A percentile compares a stretch with the other conserved stretches of the same genome.
Evolutionary conservation across 2,329 filamentous ascomycete species (phyloP).

Genomic region (Rhinocladiella mackenziei): DNA sequence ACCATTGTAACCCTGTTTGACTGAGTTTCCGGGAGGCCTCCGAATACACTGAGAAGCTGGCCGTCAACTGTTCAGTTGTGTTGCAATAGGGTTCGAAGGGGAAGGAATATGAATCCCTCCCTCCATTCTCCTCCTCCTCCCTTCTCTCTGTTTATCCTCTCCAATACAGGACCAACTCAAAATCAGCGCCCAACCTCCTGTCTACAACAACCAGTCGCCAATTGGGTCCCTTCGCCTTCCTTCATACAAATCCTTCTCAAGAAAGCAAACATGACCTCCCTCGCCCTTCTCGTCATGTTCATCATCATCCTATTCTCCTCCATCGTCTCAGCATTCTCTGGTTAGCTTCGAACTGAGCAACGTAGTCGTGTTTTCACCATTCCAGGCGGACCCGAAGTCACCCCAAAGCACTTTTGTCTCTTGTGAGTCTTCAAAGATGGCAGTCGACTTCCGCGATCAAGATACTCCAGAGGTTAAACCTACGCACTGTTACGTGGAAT

Average conservation of each 20-base stretch:
- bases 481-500: slow-evolving; percentile 24
- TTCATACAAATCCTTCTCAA: background rate
- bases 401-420: slow-evolving; percentile 17
- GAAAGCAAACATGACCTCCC: slow-evolving; percentile 5
- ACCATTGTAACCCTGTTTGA: too few species aligned
- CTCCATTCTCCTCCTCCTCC: background rate
- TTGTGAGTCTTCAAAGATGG: slow-evolving; percentile 15
- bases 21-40: too few species aligned
- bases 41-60: too few species aligned
- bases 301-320: slow-evolving; percentile 7
- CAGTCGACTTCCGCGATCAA: slow-evolving; percentile 28
- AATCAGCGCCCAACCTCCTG: too few species aligned
- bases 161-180: too few species aligned
- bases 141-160: background rate
- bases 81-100: too few species aligned
- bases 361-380: slow-evolving; percentile 23
- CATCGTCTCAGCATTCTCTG: slow-evolving; percentile 19
- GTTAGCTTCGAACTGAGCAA: slow-evolving; percentile 25
- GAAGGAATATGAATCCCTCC: background rate
- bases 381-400: slow-evolving; percentile 23
- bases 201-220: too few species aligned
- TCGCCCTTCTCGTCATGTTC: slow-evolving; percentile 6
- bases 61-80: too few species aligned
- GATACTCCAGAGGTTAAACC: slow-evolving; percentile 23
- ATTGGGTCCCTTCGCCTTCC: background rate